Conservation (phyloP, 208 protist genomes). For the Spongospora subterranea region DNA sequence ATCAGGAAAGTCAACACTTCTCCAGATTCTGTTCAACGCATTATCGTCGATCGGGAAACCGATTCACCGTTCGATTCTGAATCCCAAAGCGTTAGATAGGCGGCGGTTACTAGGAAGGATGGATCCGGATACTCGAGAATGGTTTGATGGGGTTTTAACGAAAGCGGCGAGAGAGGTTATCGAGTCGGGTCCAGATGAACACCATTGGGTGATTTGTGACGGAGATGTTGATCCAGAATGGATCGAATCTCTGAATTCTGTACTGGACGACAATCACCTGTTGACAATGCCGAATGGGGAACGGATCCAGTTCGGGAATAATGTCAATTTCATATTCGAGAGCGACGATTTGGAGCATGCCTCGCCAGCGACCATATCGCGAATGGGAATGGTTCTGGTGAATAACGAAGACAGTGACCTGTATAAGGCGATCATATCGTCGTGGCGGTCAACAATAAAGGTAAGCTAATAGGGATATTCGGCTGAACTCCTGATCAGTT, state of each 20-base stretch:
- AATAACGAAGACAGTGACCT: conserved; percentile 92
- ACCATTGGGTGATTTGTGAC: conserved; percentile 90
- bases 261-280: conserved; percentile 96
- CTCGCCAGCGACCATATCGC: conserved; percentile 94
- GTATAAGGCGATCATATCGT: conserved; percentile 81
- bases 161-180: not conserved
- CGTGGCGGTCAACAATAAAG: conserved; percentile 80
- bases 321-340: conserved; percentile 98
- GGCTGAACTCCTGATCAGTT: too few relatives aligned
- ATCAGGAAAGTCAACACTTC: conserved; percentile 93
- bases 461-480: too few relatives aligned
- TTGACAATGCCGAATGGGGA: conserved; percentile 96
- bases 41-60: conserved; percentile 81
- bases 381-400: conserved; percentile 97
- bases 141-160: conserved; percentile 91
- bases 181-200: not conserved
- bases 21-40: conserved; percentile 85
- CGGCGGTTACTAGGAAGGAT: conserved; percentile 94
- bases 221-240: conserved; percentile 98
- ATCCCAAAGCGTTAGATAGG: conserved; percentile 92
- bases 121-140: conserved; percentile 97
- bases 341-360: conserved; percentile 94
- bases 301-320: conserved; percentile 95
- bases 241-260: conserved; percentile 99
- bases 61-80: conserved; percentile 91